These are phyloP conservation scores for Lactarius hengduanensis DNA, from an alignment of 768 basidiomycete species.

Conservation along the genomic window DNA sequence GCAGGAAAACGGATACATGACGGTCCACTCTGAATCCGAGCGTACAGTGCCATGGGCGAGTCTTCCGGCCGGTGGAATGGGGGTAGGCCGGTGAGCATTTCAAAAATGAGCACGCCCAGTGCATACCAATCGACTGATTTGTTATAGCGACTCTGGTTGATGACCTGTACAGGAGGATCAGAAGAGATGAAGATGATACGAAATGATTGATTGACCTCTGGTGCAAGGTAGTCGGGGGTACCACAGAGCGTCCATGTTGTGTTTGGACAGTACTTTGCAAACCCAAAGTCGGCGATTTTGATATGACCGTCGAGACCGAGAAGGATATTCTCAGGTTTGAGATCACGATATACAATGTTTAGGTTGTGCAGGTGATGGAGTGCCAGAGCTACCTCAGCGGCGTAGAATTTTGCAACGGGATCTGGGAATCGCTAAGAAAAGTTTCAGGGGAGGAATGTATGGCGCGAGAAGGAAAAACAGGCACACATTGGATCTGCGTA, in stretches of 20 bases:
- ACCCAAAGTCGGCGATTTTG: constrained; percentile 96
- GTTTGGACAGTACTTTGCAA: constrained; percentile 84
- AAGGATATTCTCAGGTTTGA: constrained; percentile 96
- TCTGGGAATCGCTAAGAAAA: constrained; percentile 82
- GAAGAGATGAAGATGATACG: neutral
- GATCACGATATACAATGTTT: constrained; percentile 94
- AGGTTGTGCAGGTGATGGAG: constrained; percentile 84
- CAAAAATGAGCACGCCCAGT: constrained; percentile 92
- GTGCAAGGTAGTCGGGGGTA: constrained; percentile 95
- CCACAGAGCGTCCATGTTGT: constrained; percentile 96
- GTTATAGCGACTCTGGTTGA: constrained; percentile 82
- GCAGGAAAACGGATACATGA: constrained; percentile 77
- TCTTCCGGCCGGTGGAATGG: constrained; percentile 88
- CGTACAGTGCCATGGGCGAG: constrained; percentile 86
- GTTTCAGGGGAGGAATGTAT: constrained; percentile 20
- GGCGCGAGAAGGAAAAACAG: neutral
- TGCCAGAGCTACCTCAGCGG: constrained; percentile 91
- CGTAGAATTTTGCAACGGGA: constrained; percentile 97
- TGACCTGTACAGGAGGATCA: constrained; percentile 49
- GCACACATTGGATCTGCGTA: constrained; percentile 84
- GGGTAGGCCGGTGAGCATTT: constrained; percentile 95
- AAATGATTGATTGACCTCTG: constrained; percentile 56
- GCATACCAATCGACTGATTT: constrained; percentile 99
- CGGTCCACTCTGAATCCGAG: constrained; percentile 82
- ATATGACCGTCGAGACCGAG: constrained; percentile 94